These are phyloP conservation scores for Aspergillus affinis DNA, from an alignment of 495 filamentous ascomycete species.

Conservation along the genomic window DNA sequence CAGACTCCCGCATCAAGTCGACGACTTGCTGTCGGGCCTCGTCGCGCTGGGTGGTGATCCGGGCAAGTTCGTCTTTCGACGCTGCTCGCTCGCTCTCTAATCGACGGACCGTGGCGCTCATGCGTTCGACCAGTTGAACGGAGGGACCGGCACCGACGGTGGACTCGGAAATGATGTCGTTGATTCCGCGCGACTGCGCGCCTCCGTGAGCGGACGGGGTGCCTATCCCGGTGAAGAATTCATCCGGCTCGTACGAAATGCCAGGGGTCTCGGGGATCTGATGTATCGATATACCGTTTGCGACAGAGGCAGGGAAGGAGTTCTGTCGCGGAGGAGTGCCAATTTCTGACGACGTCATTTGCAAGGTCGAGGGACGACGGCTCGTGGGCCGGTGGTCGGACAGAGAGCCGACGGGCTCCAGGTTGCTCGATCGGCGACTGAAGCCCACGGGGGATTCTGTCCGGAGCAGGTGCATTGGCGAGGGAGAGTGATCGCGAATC, in stretches of 20 bases:
- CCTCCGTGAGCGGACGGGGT: constrained; percentile 56
- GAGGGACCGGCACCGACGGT: constrained; percentile 87
- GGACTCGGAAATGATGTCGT: constrained; percentile 86
- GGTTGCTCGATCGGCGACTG: constrained; percentile 43
- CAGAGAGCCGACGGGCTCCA: constrained; percentile 33
- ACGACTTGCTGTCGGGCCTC: constrained; percentile 90
- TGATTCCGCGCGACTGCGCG: constrained; percentile 58
- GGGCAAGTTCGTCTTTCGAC: constrained; percentile 76
- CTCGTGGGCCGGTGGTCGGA: constrained; percentile 45
- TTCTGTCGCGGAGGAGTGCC: constrained; percentile 43
- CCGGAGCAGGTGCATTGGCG: constrained; percentile 42
- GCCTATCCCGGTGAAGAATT: constrained; percentile 59
- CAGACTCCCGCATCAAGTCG: constrained; percentile 78
- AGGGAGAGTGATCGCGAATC: constrained; percentile 62
- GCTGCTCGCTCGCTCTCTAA: constrained; percentile 89
- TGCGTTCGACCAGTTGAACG: constrained; percentile 93
- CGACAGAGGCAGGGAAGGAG: constrained; percentile 40
- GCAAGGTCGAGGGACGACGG: constrained; percentile 48
- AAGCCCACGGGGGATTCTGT: constrained; percentile 50
- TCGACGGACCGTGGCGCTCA: constrained; percentile 88
- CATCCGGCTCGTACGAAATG: constrained; percentile 63
- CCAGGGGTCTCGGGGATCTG: constrained; percentile 54
- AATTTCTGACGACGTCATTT: constrained; percentile 39
- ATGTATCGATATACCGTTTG: constrained; percentile 31
- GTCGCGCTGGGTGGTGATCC: constrained; percentile 80